phyloP scores from a whole-genome alignment of 768 basidiomycete species.

The Symmetrospora coprosmae region DNA sequence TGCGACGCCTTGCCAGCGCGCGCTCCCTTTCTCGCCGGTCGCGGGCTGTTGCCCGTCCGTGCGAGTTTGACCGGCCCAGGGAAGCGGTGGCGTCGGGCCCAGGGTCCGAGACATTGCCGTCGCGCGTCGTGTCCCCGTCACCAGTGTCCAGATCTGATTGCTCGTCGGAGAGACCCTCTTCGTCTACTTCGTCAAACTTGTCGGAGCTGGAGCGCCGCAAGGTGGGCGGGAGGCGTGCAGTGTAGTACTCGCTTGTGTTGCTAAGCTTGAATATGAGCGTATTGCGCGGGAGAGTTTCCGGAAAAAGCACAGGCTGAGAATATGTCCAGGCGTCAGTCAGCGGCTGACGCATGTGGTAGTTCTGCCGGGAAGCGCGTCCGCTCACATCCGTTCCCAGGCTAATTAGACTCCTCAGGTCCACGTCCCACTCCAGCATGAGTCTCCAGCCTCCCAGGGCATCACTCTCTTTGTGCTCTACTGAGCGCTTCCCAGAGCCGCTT shows the following conservation, averaged over 20 bases:
- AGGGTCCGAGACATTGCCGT: slow-evolving; percentile 10
- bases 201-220: neutral
- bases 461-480: too few species aligned
- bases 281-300: neutral
- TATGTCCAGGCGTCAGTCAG: neutral
- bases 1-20: neutral
- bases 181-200: neutral
- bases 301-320: slow-evolving; percentile 1
- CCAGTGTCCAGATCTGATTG: neutral
- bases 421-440: slow-evolving; percentile 9
- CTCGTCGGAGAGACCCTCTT: too few species aligned
- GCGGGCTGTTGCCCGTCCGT: neutral
- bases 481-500: too few species aligned
- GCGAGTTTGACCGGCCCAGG: neutral
- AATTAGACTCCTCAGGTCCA: neutral
- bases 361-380: neutral
- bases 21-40: slow-evolving; percentile 10
- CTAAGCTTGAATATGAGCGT: slow-evolving; percentile 4
- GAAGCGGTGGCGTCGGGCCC: neutral
- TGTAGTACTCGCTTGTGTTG: slow-evolving; percentile 12
- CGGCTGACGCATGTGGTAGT: too few species aligned
- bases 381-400: slow-evolving; percentile 18
- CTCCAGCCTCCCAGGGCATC: neutral
- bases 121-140: neutral
- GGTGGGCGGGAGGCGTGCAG: slow-evolving; percentile 1